Base-by-base conservation (phyloP, 306 rosid species). In the Lathyrus sativus region DNA sequence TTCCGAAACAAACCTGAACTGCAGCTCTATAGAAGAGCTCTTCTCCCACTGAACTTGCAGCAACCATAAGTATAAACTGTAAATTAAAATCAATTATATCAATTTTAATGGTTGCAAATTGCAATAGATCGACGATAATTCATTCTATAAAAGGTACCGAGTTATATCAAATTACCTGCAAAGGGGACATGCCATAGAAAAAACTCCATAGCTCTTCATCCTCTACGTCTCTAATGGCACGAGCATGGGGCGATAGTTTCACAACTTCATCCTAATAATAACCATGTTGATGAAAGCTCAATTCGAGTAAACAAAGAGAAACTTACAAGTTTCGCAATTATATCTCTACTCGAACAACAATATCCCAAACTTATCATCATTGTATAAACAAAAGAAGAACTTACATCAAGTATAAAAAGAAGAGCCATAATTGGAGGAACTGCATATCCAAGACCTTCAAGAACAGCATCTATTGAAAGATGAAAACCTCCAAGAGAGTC, bases 11-110 rank as follows among this genome's bases (percentile, higher is more conserved):
- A 51, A 93, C 98, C 97, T 93, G 98, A 82, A 93, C 90, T 17
- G 98, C 98, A 53, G 98, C 98, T 68, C 98, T 84, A 76, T 93
- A 93, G 82, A 93, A 93, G 64, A 93, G 98, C 70, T 93, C 98
- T 85, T 93, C 98, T 62, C 98, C 98, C 24, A 90, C 96, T 8
- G 98, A 93, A 84, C 98, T 93, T 65, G 98, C 98, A 13, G 97
- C 88, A 65, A 93, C 97, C 71, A 93, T 85, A 61, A 93, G 78
- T 74, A 93, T 82, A 79, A 93, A 93, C 98, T 92, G 85, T 72
- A 48, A 72, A 68, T 33, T 11, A 59, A 44, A 57, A 54, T 56
- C 35, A 74, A 17, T 45, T 44, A 13, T 37, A 57, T 42, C 62
- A 11, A 69, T 75, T 58, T 54, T 57, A 61, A 45, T 53, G 70